Evolutionary conservation across 179 eudicot species (phyloP).

Genomic region (Vitellaria paradoxa): DNA sequence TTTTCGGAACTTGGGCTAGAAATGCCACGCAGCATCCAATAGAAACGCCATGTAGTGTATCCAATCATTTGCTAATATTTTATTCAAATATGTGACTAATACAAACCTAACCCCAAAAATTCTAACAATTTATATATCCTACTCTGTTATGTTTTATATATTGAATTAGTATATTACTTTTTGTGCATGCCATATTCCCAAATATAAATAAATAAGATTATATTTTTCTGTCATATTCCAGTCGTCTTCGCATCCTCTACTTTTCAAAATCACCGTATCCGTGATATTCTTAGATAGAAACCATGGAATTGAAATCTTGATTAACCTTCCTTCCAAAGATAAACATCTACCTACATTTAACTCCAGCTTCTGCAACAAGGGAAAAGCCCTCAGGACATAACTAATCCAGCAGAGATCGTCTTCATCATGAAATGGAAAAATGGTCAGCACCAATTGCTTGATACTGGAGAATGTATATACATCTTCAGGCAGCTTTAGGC

Average conservation of each 20-base stretch:
- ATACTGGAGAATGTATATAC: slow-evolving; percentile 18
- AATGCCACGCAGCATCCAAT: no score
- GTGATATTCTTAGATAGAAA: background rate
- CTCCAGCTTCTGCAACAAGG: slow-evolving; percentile 24
- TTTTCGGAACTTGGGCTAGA: no score
- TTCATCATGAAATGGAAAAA: slow-evolving; percentile 28
- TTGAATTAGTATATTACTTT: no score
- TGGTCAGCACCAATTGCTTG: slow-evolving; percentile 22
- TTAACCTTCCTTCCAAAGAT: background rate
- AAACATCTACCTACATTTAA: slow-evolving; percentile 20
- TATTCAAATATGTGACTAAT: background rate
- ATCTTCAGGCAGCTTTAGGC: slow-evolving; percentile 15
- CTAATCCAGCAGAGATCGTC: slow-evolving; percentile 25
- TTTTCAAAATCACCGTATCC: no score
- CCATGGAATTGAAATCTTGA: background rate
- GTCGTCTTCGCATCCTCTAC: no score
- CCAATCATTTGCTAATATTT: no score
- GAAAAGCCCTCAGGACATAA: slow-evolving; percentile 25
- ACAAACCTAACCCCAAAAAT: background rate
- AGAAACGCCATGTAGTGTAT: no score
- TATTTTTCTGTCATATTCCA: no score
- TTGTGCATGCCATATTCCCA: no score
- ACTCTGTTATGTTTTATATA: no score
- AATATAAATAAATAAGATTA: no score
- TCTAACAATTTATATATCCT: no score